Conservation (phyloP, 345 rosid species). For the Brassica cretica region DNA sequence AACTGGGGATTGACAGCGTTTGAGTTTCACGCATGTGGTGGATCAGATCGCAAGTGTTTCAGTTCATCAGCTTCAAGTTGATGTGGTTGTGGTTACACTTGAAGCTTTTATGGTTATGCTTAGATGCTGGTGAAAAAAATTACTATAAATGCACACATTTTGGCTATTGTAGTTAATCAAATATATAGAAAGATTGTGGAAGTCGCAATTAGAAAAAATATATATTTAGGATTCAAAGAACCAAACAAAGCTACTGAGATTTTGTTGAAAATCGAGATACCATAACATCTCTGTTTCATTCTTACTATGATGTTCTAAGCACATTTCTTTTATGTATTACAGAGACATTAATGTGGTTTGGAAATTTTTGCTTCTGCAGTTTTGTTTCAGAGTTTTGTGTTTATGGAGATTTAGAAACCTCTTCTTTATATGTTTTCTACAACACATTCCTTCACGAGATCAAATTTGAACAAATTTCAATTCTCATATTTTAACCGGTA, state of each 20-base stretch:
- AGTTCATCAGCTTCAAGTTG: constrained; percentile 40
- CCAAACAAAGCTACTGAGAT: background rate
- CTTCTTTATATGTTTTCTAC: no score
- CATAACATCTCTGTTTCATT: background rate
- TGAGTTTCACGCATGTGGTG: constrained; percentile 52
- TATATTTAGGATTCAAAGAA: background rate
- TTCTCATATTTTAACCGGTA: no score
- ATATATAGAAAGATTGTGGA: background rate
- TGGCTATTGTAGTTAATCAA: background rate
- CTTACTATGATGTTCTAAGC: no score
- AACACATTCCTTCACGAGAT: no score
- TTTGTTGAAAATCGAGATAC: background rate
- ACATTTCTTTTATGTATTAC: no score
- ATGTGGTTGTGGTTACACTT: constrained; percentile 15
- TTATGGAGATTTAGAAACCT: background rate
- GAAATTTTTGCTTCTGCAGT: background rate
- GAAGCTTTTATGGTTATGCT: no score
- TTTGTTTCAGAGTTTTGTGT: background rate
- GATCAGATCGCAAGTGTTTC: constrained; percentile 48
- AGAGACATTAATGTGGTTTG: background rate
- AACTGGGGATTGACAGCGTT: constrained; percentile 52
- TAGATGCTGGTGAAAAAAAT: no score
- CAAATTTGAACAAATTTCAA: no score
- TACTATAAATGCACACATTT: no score
- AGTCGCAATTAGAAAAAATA: background rate